These are phyloP conservation scores for Cercospora sp. DNA, from an alignment of 2,329 filamentous ascomycete genomes.

Conservation along the genomic window DNA sequence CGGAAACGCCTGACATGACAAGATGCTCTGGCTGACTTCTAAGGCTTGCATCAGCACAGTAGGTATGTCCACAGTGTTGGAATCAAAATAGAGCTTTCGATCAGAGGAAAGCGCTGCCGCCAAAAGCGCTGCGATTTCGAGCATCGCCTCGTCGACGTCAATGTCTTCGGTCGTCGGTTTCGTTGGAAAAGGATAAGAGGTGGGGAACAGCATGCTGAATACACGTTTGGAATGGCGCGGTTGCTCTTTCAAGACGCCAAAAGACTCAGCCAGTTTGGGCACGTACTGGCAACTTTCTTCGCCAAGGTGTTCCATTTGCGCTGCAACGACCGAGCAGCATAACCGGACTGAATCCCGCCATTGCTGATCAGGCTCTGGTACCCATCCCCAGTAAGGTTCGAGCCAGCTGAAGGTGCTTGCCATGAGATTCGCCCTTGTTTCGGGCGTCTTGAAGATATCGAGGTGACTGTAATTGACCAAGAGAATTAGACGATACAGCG, in stretches of 20 bases:
- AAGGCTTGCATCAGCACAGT: constrained; percentile 75
- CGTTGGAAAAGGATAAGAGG: constrained; percentile 82
- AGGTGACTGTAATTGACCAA: constrained; percentile 89
- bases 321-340: constrained; percentile 88
- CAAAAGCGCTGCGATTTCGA: constrained; percentile 85
- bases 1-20: constrained; percentile 87
- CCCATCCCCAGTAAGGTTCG: constrained; percentile 85
- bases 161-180: constrained; percentile 60
- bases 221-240: constrained; percentile 58
- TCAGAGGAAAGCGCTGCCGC: constrained; percentile 56
- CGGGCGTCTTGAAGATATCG: constrained; percentile 74
- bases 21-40: constrained; percentile 82
- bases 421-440: constrained; percentile 60
- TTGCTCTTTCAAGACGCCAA: constrained; percentile 71
- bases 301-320: constrained; percentile 74
- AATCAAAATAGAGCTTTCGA: constrained; percentile 36
- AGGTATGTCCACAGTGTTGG: constrained; percentile 65
- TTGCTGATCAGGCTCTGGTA: constrained; percentile 69
- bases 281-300: constrained; percentile 85
- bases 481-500: constrained; percentile 87
- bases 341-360: constrained; percentile 92
- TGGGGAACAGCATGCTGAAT: constrained; percentile 86
- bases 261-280: constrained; percentile 87
- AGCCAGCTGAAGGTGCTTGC: constrained; percentile 85
- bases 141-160: constrained; percentile 70